Base-by-base conservation (phyloP, 192 early-diverging fungal species). In the Coemansia sp. region DNA sequence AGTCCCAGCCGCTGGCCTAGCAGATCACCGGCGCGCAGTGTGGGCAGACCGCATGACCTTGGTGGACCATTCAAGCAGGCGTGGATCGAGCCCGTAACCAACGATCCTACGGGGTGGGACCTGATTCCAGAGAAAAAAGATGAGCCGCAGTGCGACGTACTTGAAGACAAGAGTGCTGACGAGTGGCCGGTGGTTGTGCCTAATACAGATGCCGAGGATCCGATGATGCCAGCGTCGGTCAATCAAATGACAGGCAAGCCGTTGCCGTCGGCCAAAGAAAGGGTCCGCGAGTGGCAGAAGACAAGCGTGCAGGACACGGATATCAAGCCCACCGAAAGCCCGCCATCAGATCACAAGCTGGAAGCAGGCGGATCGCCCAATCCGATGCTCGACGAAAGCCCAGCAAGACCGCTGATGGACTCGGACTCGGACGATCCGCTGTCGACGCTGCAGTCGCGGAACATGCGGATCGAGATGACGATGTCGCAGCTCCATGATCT, bases 221-320 rank as follows among this genome's bases (percentile, higher is more conserved):
- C 60, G 10, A 61, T 57, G 12, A 78, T 72, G 75, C 70, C 66
- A 20, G 50, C 40, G n/a, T 78, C 75, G 0, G 61, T 78, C 9
- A 61, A 36, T 36, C 66, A 69, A 9, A 64, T 56, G 19, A 50
- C 20, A 0, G 57, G 40, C 2, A 37, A 19, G 0, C 20, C 34
- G 8, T 28, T 36, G 31, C 58, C 59, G 19, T 69, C 70, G 7
- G 38, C 52, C 14, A 37, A 28, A 25, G 71, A 69, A 19, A 78
- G 66, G 47, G 70, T 72, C 1, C n/a, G 51, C 34, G 63, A 53
- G 1, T 78, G 75, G 70, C 48, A 52, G 15, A 23, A 5, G 21
- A 26, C 21, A 19, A 26, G 52, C 23, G 22, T 26, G 4, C 15
- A 19, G 53, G 53, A 14, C 1, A 6, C 17, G 3, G 53, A 37